Evolutionary conservation across 1,139 yeast genomes (phyloP).

Genomic region (Blastobotrys capitulatus): DNA sequence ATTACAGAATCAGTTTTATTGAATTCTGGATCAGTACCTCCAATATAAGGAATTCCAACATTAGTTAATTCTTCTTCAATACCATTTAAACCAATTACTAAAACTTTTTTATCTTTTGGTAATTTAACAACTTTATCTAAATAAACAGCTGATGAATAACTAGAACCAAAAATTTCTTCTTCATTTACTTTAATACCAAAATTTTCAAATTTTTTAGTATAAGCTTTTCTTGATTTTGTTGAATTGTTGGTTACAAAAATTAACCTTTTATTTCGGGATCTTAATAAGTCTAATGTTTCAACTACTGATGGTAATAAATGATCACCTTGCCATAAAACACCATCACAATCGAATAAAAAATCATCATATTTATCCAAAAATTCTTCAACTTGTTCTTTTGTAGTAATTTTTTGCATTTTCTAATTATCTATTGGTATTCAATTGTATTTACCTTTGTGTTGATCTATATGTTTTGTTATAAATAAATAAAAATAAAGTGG

Average conservation of each 20-base stretch:
- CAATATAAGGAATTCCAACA: conserved; percentile 64
- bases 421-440: too few relatives aligned
- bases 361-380: conserved; percentile 65
- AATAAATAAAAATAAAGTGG: background rate
- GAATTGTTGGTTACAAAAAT: conserved; percentile 94
- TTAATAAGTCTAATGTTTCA: conserved; percentile 58
- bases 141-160: conserved; percentile 88
- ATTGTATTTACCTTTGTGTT: too few relatives aligned
- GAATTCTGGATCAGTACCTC: conserved; percentile 55
- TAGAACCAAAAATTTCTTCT: conserved; percentile 82
- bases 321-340: conserved; percentile 82
- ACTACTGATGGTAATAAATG: conserved; percentile 64
- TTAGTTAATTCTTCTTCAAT: conserved; percentile 65
- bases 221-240: conserved; percentile 77
- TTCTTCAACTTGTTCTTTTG: conserved; percentile 44
- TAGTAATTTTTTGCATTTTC: conserved; percentile 37
- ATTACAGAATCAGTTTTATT: conserved; percentile 20
- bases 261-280: conserved; percentile 53
- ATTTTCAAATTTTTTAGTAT: conserved; percentile 66
- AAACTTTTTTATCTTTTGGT: conserved; percentile 67
- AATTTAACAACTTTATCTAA: conserved; percentile 69
- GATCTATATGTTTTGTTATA: background rate
- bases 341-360: conserved; percentile 91
- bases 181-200: conserved; percentile 64
- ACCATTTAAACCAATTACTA: conserved; percentile 84